Evolutionary conservation across 2,329 filamentous ascomycete genomes (phyloP).

Genomic region (Trichophyton verrucosum): DNA sequence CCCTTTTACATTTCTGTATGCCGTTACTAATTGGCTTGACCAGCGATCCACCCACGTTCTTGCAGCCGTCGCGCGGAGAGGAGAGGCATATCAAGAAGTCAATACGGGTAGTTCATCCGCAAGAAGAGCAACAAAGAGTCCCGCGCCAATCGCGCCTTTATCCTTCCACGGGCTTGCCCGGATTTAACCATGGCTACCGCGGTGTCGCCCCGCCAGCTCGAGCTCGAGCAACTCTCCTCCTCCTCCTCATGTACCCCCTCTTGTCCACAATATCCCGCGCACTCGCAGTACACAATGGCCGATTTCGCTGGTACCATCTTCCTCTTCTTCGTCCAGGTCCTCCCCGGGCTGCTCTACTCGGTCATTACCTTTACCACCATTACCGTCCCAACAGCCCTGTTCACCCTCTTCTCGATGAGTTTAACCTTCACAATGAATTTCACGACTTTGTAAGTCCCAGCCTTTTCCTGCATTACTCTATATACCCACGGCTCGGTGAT

Average conservation of each 20-base stretch:
- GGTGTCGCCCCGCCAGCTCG: background rate
- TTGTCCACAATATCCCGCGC: slow-evolving; percentile 2
- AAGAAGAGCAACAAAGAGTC: background rate
- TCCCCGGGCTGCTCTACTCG: slow-evolving; percentile 59
- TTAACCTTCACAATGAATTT: slow-evolving; percentile 98
- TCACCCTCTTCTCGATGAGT: slow-evolving; percentile 79
- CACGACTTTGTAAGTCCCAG: slow-evolving; percentile 63
- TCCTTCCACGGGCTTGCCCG: background rate
- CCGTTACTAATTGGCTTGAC: background rate
- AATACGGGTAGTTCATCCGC: background rate
- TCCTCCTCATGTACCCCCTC: background rate
- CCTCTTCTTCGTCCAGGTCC: slow-evolving; percentile 38
- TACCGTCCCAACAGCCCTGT: slow-evolving; percentile 77
- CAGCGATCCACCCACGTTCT: background rate
- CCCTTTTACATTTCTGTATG: background rate
- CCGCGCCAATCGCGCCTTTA: background rate
- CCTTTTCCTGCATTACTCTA: background rate
- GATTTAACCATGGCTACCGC: background rate
- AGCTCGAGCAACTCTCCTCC: background rate
- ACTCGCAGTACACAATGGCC: slow-evolving; percentile 9
- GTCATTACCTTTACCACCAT: slow-evolving; percentile 74
- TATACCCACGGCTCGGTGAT: background rate
- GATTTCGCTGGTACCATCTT: slow-evolving; percentile 19
- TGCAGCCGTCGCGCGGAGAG: background rate
- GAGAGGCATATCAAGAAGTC: background rate